These are phyloP conservation scores for Kwoniella europaea DNA, from an alignment of 768 basidiomycete genomes.

Conservation along the genomic window DNA sequence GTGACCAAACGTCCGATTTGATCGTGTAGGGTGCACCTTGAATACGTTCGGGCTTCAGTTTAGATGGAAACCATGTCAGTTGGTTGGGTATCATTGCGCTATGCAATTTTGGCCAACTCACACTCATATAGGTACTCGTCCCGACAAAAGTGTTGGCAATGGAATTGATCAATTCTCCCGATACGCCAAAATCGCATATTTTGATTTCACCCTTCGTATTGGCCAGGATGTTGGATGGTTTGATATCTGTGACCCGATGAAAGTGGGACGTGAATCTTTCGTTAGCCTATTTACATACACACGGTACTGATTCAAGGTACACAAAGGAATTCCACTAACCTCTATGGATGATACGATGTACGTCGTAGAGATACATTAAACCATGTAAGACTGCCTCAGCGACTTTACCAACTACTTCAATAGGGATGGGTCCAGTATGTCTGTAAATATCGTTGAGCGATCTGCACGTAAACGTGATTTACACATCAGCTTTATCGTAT, in stretches of 20 bases:
- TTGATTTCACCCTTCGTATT: constrained; percentile 96
- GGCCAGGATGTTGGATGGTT: constrained; percentile 95
- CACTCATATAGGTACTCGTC: constrained; percentile 99
- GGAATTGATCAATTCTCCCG: constrained; percentile 97
- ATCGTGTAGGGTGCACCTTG: constrained; percentile 98
- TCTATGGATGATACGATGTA: constrained; percentile 85
- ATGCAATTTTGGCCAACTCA: constrained; percentile 58
- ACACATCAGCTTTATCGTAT: too few relatives aligned
- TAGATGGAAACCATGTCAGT: not conserved
- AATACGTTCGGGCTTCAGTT: constrained; percentile 88
- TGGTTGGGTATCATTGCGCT: not conserved
- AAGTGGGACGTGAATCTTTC: not conserved
- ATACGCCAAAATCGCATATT: constrained; percentile 99
- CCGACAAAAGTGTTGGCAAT: constrained; percentile 99
- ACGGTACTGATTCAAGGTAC: not conserved
- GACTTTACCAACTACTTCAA: constrained; percentile 89
- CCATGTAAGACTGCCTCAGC: constrained; percentile 95
- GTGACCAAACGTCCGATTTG: constrained; percentile 98
- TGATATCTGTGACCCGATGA: constrained; percentile 78
- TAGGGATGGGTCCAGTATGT: constrained; percentile 88
- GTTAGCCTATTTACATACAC: not conserved
- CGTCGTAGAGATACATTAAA: constrained; percentile 95
- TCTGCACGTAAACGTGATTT: constrained; percentile 49
- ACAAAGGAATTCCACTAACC: constrained; percentile 64
- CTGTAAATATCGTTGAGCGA: constrained; percentile 96